Percentiles rank a stretch among this genome's conserved stretches.
Conservation (phyloP, 2,329 filamentous ascomycete species). For the Neurospora sp. region DNA sequence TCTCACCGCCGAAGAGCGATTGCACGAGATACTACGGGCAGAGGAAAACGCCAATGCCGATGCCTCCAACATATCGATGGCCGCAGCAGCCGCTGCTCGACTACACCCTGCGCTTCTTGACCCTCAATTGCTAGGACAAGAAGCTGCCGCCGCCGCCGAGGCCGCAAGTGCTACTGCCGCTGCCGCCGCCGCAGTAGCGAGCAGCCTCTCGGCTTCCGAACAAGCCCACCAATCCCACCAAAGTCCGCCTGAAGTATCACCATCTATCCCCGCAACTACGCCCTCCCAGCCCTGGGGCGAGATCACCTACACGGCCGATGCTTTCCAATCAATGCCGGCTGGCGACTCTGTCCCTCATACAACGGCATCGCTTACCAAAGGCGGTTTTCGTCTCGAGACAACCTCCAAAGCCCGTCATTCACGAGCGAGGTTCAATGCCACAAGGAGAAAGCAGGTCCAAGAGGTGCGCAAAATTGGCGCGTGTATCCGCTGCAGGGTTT, state of each 20-base stretch:
- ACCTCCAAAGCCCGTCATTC: conserved; percentile 38
- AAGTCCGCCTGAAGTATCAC: conserved; percentile 7
- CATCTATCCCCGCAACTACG: conserved; percentile 10
- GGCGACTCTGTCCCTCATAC: conserved; percentile 12
- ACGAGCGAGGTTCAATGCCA: conserved; percentile 47
- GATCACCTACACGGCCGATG: conserved; percentile 38
- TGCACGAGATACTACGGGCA: conserved; percentile 34
- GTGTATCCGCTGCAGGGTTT: conserved; percentile 55
- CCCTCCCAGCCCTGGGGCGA: conserved; percentile 41
- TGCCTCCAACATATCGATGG: conserved; percentile 42
- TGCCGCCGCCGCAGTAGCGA: conserved; percentile 9
- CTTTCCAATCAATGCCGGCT: conserved; percentile 19
- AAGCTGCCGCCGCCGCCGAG: conserved; percentile 15
- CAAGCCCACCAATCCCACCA: conserved; percentile 4
- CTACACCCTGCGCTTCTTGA: conserved; percentile 46
- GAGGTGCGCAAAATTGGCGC: conserved; percentile 56
- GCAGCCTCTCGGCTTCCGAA: conserved; percentile 11
- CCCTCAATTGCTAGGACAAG: conserved; percentile 27
- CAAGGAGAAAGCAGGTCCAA: conserved; percentile 54
- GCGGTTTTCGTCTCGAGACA: conserved; percentile 46
- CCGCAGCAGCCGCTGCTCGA: conserved; percentile 46
- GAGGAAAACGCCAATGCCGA: conserved; percentile 29
- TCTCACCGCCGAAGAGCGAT: conserved; percentile 38
- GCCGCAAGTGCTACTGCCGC: conserved; percentile 12
- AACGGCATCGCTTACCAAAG: conserved; percentile 26